Evolutionary conservation across 2,329 filamentous ascomycete species (phyloP), one percentile per base, ranked within the genome.

Genomic region (Colletotrichum lini): DNA sequence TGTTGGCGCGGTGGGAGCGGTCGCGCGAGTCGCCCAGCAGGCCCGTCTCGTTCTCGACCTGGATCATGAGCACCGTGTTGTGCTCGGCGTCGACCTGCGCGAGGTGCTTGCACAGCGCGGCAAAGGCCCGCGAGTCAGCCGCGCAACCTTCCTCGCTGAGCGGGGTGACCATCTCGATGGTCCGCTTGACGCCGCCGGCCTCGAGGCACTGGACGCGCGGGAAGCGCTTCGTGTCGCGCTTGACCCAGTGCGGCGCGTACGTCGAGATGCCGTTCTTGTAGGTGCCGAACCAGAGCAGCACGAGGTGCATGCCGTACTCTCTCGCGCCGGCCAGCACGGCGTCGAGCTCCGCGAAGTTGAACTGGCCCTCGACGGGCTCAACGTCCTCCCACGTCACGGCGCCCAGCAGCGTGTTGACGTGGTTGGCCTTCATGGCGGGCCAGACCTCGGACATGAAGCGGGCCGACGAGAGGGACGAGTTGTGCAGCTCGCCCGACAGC

Each of bases 11-110:
- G 1, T 75, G 74, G 3, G 81, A 84, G 3, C 83, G 78, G 73
- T 88, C 87, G 26, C 86, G 80, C 9, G 83, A 88, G 73, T 89
- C 87, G 0, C 86, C 86, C 0, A 89, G 78, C 0, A 89, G 70
- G 0, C 87, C 87, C 0, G 81, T 82, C 77, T 89, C 87, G 52
- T 89, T 89, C 76, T 89, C 85, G n/a, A 89, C 86, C 72, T 89
- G 87, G 0, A 88, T 82, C 87, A 89, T 89, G 2, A 89, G 73
- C 0, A 89, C 86, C 0, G 86, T 89, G 3, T 79, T 81, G 53
- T 88, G 80, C 13, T 80, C 75, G 1, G 77, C 77, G 56, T 89
- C 86, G 5, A 88, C 75, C 3, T 84, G 77, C 8, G 82, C 81
- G 0, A 83, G 64, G 57, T 83, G 78, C 0, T 53, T 64, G 73